These are phyloP conservation scores for Leucogyrophana mollusca DNA, from an alignment of 768 basidiomycete species.

Conservation along the genomic window DNA sequence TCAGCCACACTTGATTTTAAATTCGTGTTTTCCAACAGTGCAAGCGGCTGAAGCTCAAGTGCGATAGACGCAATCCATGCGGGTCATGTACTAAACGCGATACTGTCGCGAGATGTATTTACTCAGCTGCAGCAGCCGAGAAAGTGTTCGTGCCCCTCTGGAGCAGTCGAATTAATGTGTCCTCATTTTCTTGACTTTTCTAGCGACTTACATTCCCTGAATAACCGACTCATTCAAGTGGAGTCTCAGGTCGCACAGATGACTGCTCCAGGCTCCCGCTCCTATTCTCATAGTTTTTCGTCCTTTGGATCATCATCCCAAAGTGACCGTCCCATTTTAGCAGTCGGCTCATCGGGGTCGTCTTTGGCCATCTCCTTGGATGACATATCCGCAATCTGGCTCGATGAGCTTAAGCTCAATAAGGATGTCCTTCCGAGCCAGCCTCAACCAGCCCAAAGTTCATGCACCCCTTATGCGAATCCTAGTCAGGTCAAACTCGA, in stretches of 20 bases:
- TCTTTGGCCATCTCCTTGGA: conserved; percentile 55
- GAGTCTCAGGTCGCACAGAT: conserved; percentile 59
- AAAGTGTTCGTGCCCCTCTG: conserved; percentile 60
- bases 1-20: conserved; percentile 7
- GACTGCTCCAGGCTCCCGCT: conserved; percentile 28
- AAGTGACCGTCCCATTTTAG: conserved; percentile 32
- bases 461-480: conserved; percentile 12
- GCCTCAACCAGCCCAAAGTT: conserved; percentile 11
- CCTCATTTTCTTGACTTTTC: not conserved
- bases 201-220: conserved; percentile 79
- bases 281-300: conserved; percentile 13
- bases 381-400: conserved; percentile 61
- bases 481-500: conserved; percentile 33
- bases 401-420: conserved; percentile 48
- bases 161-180: not conserved
- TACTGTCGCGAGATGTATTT: conserved; percentile 68
- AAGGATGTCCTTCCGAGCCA: conserved; percentile 23
- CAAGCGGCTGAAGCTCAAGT: conserved; percentile 85
- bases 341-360: conserved; percentile 37
- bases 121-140: conserved; percentile 80
- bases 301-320: conserved; percentile 12
- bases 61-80: conserved; percentile 77
- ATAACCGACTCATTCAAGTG: conserved; percentile 73
- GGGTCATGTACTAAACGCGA: conserved; percentile 79
- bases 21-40: conserved; percentile 46